Evolutionary conservation across 306 rosid species (phyloP).

Genomic region (Medicago arabica): DNA sequence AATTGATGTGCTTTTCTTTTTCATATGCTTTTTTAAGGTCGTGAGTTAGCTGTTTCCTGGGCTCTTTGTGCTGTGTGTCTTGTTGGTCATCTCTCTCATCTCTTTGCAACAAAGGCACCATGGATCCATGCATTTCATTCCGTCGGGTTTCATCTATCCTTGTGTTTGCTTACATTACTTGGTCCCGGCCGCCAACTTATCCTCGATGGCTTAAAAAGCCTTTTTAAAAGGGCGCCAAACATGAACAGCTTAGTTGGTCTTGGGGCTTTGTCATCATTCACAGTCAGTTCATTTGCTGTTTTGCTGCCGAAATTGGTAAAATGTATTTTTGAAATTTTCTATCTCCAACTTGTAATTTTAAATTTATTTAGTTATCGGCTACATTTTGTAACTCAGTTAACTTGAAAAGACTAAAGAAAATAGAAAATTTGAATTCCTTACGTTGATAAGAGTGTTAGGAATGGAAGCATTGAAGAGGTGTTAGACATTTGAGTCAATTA

Average conservation of each 20-base stretch:
- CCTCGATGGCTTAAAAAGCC: slow-evolving; percentile 87
- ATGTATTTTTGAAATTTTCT: slow-evolving; percentile 38
- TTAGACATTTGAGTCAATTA: not conserved
- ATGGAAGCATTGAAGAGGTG: not conserved
- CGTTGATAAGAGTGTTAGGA: slow-evolving; percentile 17
- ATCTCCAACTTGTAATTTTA: slow-evolving; percentile 40
- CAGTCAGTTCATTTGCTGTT: slow-evolving; percentile 87
- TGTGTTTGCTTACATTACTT: slow-evolving; percentile 85
- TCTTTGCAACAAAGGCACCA: slow-evolving; percentile 81
- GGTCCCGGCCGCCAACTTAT: slow-evolving; percentile 97
- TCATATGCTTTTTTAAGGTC: slow-evolving; percentile 61
- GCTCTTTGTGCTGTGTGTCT: slow-evolving; percentile 95
- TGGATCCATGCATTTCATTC: slow-evolving; percentile 88
- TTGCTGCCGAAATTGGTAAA: slow-evolving; percentile 87
- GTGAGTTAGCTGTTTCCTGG: slow-evolving; percentile 92
- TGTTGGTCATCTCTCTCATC: slow-evolving; percentile 90
- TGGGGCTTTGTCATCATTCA: slow-evolving; percentile 95
- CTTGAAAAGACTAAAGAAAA: slow-evolving; percentile 27
- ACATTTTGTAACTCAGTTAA: slow-evolving; percentile 19
- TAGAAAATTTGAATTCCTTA: slow-evolving; percentile 10
- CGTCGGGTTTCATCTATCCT: slow-evolving; percentile 80
- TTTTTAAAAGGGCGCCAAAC: slow-evolving; percentile 81
- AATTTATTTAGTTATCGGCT: slow-evolving; percentile 35
- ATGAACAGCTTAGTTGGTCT: slow-evolving; percentile 98
- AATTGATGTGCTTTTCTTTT: slow-evolving; percentile 37